Percentiles rank a stretch among this genome's conserved stretches.
Evolutionary conservation across 78 protist genomes (phyloP).

Genomic region (Dictyostelium brefeldianum): DNA sequence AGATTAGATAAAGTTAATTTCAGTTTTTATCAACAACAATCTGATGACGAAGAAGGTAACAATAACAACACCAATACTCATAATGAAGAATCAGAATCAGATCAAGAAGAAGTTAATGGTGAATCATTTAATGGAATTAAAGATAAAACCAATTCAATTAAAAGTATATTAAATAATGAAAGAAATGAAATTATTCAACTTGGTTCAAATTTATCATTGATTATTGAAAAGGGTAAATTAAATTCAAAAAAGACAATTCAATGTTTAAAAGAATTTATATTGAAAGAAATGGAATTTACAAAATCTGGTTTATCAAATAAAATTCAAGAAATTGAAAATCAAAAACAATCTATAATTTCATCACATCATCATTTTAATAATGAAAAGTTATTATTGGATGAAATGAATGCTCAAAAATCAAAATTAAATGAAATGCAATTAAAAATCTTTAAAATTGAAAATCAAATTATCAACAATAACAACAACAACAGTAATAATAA

Average conservation of each 20-base stretch:
- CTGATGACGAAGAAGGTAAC: no score
- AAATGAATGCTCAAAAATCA: constrained; percentile 39
- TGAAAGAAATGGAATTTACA: constrained; percentile 56
- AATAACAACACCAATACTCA: not conserved
- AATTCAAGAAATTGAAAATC: constrained; percentile 5
- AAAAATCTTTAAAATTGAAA: constrained; percentile 55
- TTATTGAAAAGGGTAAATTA: constrained; percentile 31
- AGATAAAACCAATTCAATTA: constrained; percentile 12
- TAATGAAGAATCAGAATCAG: not conserved
- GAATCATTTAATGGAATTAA: not conserved
- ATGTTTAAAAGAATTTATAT: constrained; percentile 34
- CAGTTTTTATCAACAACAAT: not conserved
- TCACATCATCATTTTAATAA: not conserved
- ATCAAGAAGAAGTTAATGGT: not conserved
- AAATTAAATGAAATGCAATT: constrained; percentile 62
- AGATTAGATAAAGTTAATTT: constrained; percentile 24
- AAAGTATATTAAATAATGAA: constrained; percentile 11
- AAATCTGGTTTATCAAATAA: constrained; percentile 34
- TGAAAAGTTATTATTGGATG: constrained; percentile 12
- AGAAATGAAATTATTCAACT: constrained; percentile 36
- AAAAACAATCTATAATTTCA: constrained; percentile 1
- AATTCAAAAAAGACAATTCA: constrained; percentile 24
- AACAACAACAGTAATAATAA: no score
- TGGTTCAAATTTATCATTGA: not conserved
- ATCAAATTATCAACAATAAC: constrained; percentile 14